These are phyloP conservation scores for Botryotinia convoluta DNA, from an alignment of 2,329 filamentous ascomycete genomes.

Conservation along the genomic window DNA sequence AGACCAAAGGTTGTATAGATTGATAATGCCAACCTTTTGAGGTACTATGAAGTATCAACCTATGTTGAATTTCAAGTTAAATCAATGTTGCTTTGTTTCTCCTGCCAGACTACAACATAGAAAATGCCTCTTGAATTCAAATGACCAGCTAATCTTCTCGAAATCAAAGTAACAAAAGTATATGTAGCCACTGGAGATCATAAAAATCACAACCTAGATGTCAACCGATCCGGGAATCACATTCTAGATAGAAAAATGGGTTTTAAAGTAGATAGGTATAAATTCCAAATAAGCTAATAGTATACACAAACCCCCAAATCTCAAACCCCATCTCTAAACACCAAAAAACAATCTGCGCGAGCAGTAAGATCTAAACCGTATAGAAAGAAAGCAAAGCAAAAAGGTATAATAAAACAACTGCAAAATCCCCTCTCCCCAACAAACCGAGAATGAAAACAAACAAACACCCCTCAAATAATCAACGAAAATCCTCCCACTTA, in stretches of 20 bases:
- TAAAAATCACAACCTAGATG: not conserved
- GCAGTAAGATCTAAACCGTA: not conserved
- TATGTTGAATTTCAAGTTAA: not conserved
- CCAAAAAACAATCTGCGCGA: not conserved
- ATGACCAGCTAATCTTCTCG: not conserved
- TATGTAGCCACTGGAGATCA: fast-evolving
- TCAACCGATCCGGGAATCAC: not conserved
- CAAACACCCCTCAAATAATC: not conserved
- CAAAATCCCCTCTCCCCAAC: not conserved
- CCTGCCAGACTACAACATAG: not conserved
- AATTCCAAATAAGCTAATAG: not conserved
- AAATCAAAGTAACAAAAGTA: not conserved
- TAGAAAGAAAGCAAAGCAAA: not conserved
- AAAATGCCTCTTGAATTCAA: not conserved
- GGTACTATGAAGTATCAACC: not conserved
- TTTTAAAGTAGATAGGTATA: not conserved
- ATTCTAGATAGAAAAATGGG: no score
- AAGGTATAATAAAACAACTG: not conserved
- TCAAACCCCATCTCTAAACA: not conserved
- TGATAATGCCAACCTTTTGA: fast-evolving
- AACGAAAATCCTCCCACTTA: not conserved
- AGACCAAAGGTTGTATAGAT: not conserved
- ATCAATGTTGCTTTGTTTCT: not conserved
- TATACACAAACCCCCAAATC: not conserved
- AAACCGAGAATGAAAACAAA: not conserved